phyloP scores from a whole-genome alignment of 768 basidiomycete species.

The Exsudoporus frostii region DNA sequence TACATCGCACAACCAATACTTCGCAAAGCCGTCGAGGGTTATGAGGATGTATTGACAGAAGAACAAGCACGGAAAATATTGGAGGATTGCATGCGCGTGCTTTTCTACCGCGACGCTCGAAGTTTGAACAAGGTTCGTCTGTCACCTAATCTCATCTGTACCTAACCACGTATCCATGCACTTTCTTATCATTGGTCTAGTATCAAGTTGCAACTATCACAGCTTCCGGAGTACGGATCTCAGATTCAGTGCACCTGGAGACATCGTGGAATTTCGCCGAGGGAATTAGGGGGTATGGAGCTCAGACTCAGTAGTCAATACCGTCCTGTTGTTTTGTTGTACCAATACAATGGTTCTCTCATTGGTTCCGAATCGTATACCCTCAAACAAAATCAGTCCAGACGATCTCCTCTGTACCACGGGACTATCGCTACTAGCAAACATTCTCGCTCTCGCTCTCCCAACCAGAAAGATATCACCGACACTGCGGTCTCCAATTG shows the following conservation, averaged over 20 bases:
- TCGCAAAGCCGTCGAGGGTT: slow-evolving; percentile 85
- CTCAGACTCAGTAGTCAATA: slow-evolving; percentile 71
- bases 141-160: not conserved
- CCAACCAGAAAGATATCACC: not conserved
- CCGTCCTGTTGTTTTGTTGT: slow-evolving; percentile 1
- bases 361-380: not conserved
- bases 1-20: slow-evolving; percentile 93
- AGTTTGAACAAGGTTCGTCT: slow-evolving; percentile 85
- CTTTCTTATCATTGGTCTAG: slow-evolving; percentile 40
- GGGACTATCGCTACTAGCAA: not conserved
- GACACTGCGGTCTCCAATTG: not conserved
- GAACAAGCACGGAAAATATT: slow-evolving; percentile 77
- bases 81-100: slow-evolving; percentile 83
- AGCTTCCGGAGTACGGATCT: slow-evolving; percentile 69
- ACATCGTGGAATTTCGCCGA: slow-evolving; percentile 94
- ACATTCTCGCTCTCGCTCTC: not conserved
- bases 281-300: slow-evolving; percentile 84
- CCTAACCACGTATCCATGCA: not conserved
- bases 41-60: slow-evolving; percentile 69
- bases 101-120: slow-evolving; percentile 95
- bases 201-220: slow-evolving; percentile 95
- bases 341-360: slow-evolving; percentile 1
- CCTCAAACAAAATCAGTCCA: not conserved
- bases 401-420: not conserved
- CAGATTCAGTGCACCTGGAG: slow-evolving; percentile 69